Evolutionary conservation across 768 basidiomycete genomes (phyloP), one percentile per base, ranked within the genome.

Genomic region (Tricholomella constricta): DNA sequence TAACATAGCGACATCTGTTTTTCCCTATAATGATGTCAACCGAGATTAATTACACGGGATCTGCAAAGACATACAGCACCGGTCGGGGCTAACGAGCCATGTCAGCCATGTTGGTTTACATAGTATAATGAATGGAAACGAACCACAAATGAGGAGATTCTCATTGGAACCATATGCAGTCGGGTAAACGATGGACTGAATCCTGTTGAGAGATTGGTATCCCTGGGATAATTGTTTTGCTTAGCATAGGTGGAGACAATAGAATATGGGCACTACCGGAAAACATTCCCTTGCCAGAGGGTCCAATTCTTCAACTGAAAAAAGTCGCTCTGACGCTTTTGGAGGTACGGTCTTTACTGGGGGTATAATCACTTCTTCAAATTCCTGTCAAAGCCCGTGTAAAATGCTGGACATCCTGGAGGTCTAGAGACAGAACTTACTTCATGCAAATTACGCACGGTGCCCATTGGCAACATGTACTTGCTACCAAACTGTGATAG

Each of bases 1-100:
- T 64, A 99, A 78, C 84, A 98, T 89, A 0, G 97, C 97, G 0
- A 99, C 89, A 69, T 99, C 97, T 0, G 97, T 99, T 91, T 99
- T 99, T 70, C 97, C 97, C 94, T 95, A 60, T 31, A 47, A 52
- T 49, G 10, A 47, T 19, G 51, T 62, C 45, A 66, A 51, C 37
- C 22, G 42, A 46, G 22, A 32, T 29, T 35, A 17, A n/a, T 11
- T 46, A 2, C 17, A 32, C 48, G 19, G 29, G 26, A 26, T 43
- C n/a, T n/a, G 7, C 12, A 17, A n/a, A 22, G 15, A 71, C 89
- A 72, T 62, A 96, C 94, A 59, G 97, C 96, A 78, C 97, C 97
- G 57, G 97, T 99, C 0, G 97, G 97, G 65, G 97, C 94, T 96
- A 61, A 26, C 20, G 51, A 48, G 46, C 34, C 40, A 53, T 10